Evolutionary conservation across 1,284 basidiomycete species (phyloP).

Genomic region (Amylostereum chailletii): DNA sequence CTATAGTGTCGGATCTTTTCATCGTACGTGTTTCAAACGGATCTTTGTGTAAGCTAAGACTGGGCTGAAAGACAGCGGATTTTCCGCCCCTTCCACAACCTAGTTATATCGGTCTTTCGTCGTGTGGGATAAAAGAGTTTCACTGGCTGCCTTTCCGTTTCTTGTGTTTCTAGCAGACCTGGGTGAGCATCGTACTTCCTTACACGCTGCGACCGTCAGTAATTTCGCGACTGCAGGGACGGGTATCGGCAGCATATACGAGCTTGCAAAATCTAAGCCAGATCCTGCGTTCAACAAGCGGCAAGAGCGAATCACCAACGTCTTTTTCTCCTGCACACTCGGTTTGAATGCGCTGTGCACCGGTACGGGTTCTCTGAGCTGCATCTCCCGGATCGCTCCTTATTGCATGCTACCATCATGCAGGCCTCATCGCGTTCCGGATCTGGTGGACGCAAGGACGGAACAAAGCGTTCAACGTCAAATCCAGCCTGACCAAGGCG

Average conservation of each 20-base stretch:
- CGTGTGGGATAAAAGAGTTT: slow-evolving; percentile 10
- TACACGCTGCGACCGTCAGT: too few relatives aligned
- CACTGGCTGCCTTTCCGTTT: slow-evolving; percentile 5
- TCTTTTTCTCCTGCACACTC: slow-evolving; percentile 10
- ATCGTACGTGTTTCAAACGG: slow-evolving; percentile 4
- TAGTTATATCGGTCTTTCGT: slow-evolving; percentile 14
- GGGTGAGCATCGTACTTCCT: slow-evolving; percentile 1
- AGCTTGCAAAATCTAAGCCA: not conserved
- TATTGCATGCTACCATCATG: not conserved
- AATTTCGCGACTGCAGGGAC: not conserved
- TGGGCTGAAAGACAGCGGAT: not conserved
- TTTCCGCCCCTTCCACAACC: not conserved
- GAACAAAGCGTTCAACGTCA: slow-evolving; percentile 7
- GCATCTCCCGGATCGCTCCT: too few relatives aligned
- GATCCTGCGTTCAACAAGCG: not conserved
- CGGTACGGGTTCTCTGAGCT: slow-evolving; percentile 1
- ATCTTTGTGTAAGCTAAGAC: not conserved
- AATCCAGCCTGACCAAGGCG: slow-evolving; percentile 6
- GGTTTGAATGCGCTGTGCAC: slow-evolving; percentile 8
- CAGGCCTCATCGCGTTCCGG: slow-evolving; percentile 11
- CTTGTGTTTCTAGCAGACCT: slow-evolving; percentile 11
- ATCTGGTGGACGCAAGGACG: slow-evolving; percentile 9
- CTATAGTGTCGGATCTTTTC: slow-evolving; percentile 10
- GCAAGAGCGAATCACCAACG: slow-evolving; percentile 7
- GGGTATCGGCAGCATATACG: slow-evolving; percentile 3